phyloP scores from a whole-genome alignment of 495 filamentous ascomycete species.

The Antarctomyces pellizariae region DNA sequence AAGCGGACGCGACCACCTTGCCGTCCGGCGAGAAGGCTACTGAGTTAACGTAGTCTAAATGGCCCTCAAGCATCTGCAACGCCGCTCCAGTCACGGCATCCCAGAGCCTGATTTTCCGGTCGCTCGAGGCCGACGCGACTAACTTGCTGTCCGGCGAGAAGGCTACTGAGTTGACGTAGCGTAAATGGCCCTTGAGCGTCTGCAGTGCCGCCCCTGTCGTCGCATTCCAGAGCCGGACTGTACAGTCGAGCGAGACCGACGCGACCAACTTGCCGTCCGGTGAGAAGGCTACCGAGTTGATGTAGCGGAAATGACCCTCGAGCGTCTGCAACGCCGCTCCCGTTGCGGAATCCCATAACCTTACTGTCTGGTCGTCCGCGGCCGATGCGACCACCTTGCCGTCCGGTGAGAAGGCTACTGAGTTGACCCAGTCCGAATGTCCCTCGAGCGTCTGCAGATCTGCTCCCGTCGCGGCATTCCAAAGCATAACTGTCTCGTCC shows the following conservation, averaged over 20 bases:
- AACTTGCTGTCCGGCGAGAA: conserved; percentile 2
- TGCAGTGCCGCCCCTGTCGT: conserved; percentile 28
- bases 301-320: conserved; percentile 6
- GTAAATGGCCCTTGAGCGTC: conserved; percentile 3
- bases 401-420: conserved; percentile 14
- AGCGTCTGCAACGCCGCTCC: conserved; percentile 7
- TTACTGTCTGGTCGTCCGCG: conserved; percentile 12
- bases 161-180: background rate
- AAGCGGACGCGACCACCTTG: background rate
- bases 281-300: conserved; percentile 23
- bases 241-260: conserved; percentile 62
- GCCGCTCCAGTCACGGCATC: conserved; percentile 1
- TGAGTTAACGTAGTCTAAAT: background rate
- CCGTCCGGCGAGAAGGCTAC: conserved; percentile 3
- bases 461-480: conserved; percentile 15
- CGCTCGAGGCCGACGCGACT: conserved; percentile 3
- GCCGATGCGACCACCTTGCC: conserved; percentile 12
- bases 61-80: conserved; percentile 1
- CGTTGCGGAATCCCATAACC: conserved; percentile 15
- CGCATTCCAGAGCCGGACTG: conserved; percentile 69
- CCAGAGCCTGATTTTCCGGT: conserved; percentile 7
- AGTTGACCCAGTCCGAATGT: conserved; percentile 7
- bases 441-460: conserved; percentile 23
- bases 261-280: conserved; percentile 70
- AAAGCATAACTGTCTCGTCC: conserved; percentile 6